Evolutionary conservation across 345 rosid genomes (phyloP).

Genomic region (Geranium rotundifolium): DNA sequence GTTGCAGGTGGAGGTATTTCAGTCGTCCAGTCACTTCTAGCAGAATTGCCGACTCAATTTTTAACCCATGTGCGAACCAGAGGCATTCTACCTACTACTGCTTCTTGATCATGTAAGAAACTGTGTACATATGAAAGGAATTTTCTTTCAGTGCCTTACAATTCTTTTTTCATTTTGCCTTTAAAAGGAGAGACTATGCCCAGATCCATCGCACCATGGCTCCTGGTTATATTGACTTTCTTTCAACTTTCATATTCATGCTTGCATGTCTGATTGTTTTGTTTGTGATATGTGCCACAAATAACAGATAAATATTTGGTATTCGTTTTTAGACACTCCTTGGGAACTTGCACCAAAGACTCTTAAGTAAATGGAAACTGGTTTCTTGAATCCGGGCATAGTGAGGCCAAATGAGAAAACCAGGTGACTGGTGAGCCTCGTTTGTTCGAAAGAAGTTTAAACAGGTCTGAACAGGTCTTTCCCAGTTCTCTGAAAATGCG

Average conservation of each 20-base stretch:
- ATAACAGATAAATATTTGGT: neutral
- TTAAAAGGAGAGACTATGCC: neutral
- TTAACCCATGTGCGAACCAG: conserved; percentile 64
- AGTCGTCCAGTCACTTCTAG: conserved; percentile 69
- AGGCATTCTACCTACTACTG: conserved; percentile 39
- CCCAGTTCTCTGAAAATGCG: neutral
- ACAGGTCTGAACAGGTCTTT: no score
- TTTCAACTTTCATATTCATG: neutral
- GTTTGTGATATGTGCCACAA: neutral
- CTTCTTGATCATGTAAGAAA: neutral
- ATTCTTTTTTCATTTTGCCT: neutral
- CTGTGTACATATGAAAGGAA: neutral
- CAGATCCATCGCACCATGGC: neutral
- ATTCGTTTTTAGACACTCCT: neutral
- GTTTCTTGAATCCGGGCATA: neutral
- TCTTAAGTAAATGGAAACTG: neutral
- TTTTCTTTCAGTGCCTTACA: neutral
- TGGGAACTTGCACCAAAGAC: no score
- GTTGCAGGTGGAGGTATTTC: conserved; percentile 68
- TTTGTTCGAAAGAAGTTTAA: no score
- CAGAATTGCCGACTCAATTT: conserved; percentile 82
- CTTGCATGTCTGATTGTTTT: neutral
- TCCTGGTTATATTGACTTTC: neutral
- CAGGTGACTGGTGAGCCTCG: neutral
- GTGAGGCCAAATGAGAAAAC: neutral